Evolutionary conservation across 2,329 filamentous ascomycete species (phyloP), one percentile per base, ranked within the genome.

Genomic region (Thielaviopsis euricoi): DNA sequence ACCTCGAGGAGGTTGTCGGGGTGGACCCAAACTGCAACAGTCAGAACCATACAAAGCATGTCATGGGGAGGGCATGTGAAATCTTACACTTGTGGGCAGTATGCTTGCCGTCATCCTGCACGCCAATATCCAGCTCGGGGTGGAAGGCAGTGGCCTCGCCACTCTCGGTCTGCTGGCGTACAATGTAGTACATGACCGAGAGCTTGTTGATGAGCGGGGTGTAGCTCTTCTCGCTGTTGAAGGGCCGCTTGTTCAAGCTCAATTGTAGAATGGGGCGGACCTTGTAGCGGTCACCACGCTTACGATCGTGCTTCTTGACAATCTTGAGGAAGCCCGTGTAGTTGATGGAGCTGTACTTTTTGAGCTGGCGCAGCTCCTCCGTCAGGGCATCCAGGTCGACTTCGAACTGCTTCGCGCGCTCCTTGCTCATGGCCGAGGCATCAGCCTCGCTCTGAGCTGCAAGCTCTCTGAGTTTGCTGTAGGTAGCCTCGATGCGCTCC

Each of bases 271-370:
- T 83, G 26, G 93, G 90, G 23, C 89, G 83, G 64, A 97, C 86
- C 69, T 85, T 88, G 75, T 97, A 97, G 56, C 83, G 79, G 63
- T 83, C 79, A 58, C 90, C 90, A 63, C 91, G 81, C 73, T 91
- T 94, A 64, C 93, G 87, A 71, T 98, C 93, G 72, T 98, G 93
- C 74, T 98, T 98, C 82, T 98, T 98, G 58, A 89, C 89, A 53
- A 95, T 95, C 77, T 98, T 98, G 67, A 96, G 79, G 71, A 97
- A 95, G 53, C 89, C 93, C 6, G 93, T 95, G 71, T 96, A 98
- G 74, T 98, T 98, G 74, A 96, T 85, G 63, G 85, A 87, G 71
- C 89, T 93, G 73, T 93, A 98, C 70, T 88, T 93, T 72, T 95
- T 93, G 64, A 98, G 79, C 74, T 95, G 87, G 69, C 86, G 91